Evolutionary conservation across 1,139 yeast species (phyloP).

Genomic region (Pichia sp.): DNA sequence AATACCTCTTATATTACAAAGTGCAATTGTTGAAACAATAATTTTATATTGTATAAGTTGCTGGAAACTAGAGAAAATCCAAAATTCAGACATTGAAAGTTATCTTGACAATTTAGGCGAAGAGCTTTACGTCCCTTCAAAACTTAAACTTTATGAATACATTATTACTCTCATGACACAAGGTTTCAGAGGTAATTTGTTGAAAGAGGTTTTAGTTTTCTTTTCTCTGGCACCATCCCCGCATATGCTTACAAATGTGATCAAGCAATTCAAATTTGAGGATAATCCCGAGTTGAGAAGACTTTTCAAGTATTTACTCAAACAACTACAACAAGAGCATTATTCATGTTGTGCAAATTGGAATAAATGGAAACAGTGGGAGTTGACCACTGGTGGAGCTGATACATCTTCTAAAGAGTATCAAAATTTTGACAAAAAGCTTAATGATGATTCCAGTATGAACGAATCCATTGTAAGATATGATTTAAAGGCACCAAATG

Average conservation of each 20-base stretch:
- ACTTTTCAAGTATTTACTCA: constrained; percentile 12
- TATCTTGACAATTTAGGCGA: constrained; percentile 17
- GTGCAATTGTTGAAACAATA: constrained; percentile 30
- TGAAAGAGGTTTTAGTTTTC: constrained; percentile 21
- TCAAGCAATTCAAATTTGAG: constrained; percentile 8
- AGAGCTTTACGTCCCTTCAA: constrained; percentile 19
- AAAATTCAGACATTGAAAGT: constrained; percentile 11
- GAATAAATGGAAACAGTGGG: constrained; percentile 8
- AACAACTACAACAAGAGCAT: constrained; percentile 20
- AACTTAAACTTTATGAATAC: constrained; percentile 17
- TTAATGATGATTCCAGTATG: background rate
- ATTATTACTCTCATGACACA: constrained; percentile 16
- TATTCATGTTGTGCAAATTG: constrained; percentile 15
- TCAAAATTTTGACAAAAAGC: background rate
- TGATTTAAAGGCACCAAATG: no score
- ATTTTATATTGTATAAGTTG: constrained; percentile 36
- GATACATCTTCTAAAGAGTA: background rate
- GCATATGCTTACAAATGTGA: constrained; percentile 16
- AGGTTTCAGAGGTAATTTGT: constrained; percentile 17
- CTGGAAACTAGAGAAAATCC: constrained; percentile 27
- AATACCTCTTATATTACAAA: constrained; percentile 17
- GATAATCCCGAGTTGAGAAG: constrained; percentile 15
- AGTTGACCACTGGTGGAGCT: constrained; percentile 3
- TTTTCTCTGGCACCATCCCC: constrained; percentile 23
- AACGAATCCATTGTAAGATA: no score